Conservation (phyloP, 768 basidiomycete genomes). For the Psilocybe sp. region DNA sequence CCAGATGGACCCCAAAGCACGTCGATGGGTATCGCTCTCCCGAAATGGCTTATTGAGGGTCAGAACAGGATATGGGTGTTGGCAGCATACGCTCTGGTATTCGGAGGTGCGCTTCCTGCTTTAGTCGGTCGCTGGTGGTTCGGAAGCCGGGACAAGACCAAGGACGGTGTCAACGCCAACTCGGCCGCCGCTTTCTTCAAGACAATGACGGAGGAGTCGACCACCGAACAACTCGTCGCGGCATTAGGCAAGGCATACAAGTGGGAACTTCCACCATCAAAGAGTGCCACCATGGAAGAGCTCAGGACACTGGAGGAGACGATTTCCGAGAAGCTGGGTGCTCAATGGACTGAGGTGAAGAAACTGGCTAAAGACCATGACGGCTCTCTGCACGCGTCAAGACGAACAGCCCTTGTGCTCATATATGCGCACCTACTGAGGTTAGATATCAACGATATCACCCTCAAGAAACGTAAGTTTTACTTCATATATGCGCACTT, state of each 20-base stretch:
- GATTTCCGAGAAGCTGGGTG: constrained; percentile 45
- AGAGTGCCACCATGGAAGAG: constrained; percentile 29
- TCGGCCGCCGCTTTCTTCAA: constrained; percentile 91
- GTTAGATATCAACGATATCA: constrained; percentile 47
- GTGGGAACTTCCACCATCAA: constrained; percentile 46
- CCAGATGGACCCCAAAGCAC: constrained; percentile 97
- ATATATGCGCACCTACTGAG: constrained; percentile 86
- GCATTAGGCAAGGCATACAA: constrained; percentile 65
- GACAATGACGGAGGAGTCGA: constrained; percentile 74
- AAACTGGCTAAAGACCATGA: constrained; percentile 35
- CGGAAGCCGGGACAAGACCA: constrained; percentile 82
- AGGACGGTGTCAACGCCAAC: constrained; percentile 81
- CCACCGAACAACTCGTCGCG: constrained; percentile 67
- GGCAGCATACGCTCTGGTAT: constrained; percentile 80
- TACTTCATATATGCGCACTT: constrained; percentile 2
- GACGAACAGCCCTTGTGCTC: constrained; percentile 62
- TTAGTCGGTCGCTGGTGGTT: constrained; percentile 99
- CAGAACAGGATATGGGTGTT: constrained; percentile 92
- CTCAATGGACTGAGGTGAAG: constrained; percentile 53
- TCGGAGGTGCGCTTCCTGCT: constrained; percentile 83
- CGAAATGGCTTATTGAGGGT: constrained; percentile 89
- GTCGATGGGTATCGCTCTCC: constrained; percentile 92
- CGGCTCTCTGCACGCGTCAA: constrained; percentile 33
- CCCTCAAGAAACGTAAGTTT: constrained; percentile 62
- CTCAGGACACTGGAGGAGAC: constrained; percentile 49